Evolutionary conservation across 1,284 basidiomycete genomes (phyloP), one percentile per base, ranked within the genome.

Genomic region (Heterobasidion annosum): DNA sequence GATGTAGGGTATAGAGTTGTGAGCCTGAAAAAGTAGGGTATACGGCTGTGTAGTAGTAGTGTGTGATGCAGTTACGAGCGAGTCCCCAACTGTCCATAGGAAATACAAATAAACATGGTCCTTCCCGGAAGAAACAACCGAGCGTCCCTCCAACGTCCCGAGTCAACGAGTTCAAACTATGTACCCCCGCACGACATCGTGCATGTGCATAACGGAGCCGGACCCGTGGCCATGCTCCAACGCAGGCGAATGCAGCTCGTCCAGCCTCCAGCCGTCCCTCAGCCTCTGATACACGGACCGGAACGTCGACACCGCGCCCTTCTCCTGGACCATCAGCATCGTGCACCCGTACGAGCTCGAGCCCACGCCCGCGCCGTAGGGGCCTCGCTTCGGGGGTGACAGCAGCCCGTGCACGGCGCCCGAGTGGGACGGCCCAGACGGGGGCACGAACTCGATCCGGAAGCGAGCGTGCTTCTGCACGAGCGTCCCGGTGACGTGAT

Each of bases 261-360:
- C 76, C 55, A 77, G 60, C 56, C 67, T 66, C 85, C 86, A 89
- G 59, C 81, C 78, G 35, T 82, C 78, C 62, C 85, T 79, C 62
- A 96, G 67, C 58, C 78, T 77, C 62, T 80, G 79, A 72, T 86
- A 89, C 16, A 93, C 74, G 10, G 76, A 72, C 67, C 83, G 84
- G 73, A 95, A 93, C 51, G 87, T 86, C 57, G 87, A 84, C 63
- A 87, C 73, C 3, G 91, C 88, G 13, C 93, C 93, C 69, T 93
- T 95, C 74, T 96, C 93, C 61, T 93, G 88, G 19, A 90, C 77
- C 64, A 95, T 74, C 47, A 83, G 80, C 58, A 68, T 57, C 44
- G 58, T 55, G 51, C 61, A 61, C 34, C 53, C 46, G 37, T 43
- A 37, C 52, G 18, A 16, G 45, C 54, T 47, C 18, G 16, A 10